Evolutionary conservation across 352 stramenopile species (phyloP).

Genomic region (Phytophthora megakarya): DNA sequence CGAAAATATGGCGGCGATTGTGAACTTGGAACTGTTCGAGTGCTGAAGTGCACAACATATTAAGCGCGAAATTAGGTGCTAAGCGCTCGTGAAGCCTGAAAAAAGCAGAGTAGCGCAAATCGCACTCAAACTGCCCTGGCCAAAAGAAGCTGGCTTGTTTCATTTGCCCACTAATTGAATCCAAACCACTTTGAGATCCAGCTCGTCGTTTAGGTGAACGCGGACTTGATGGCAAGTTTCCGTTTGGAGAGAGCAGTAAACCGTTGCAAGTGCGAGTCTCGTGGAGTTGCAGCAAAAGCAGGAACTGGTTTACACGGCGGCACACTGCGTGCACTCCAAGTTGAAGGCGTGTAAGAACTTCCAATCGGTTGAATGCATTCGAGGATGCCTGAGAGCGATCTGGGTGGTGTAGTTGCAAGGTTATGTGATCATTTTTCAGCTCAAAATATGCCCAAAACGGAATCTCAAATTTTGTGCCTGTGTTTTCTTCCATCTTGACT

Average conservation of each 20-base stretch:
- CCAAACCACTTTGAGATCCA: slow-evolving; percentile 34
- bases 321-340: slow-evolving; percentile 68
- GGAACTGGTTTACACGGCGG: slow-evolving; percentile 85
- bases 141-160: slow-evolving; percentile 71
- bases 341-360: slow-evolving; percentile 74
- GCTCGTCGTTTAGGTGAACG: slow-evolving; percentile 44
- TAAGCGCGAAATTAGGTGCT: slow-evolving; percentile 77
- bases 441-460: slow-evolving; percentile 85
- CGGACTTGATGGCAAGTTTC: slow-evolving; percentile 42
- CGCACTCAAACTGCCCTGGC: slow-evolving; percentile 87
- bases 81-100: slow-evolving; percentile 86
- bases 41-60: slow-evolving; percentile 82
- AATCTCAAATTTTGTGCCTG: slow-evolving; percentile 45
- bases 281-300: slow-evolving; percentile 84
- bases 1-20: slow-evolving; percentile 87
- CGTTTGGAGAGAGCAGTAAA: slow-evolving; percentile 59
- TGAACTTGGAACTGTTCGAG: slow-evolving; percentile 91
- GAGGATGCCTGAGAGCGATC: slow-evolving; percentile 27
- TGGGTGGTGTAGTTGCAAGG: slow-evolving; percentile 69
- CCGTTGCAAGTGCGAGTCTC: slow-evolving; percentile 81
- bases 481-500: not conserved
- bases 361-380: slow-evolving; percentile 53
- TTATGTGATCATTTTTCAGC: slow-evolving; percentile 53
- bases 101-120: slow-evolving; percentile 75
- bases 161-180: slow-evolving; percentile 16